These are phyloP conservation scores for Botrytis fabae DNA, from an alignment of 2,329 filamentous ascomycete species.

Conservation along the genomic window DNA sequence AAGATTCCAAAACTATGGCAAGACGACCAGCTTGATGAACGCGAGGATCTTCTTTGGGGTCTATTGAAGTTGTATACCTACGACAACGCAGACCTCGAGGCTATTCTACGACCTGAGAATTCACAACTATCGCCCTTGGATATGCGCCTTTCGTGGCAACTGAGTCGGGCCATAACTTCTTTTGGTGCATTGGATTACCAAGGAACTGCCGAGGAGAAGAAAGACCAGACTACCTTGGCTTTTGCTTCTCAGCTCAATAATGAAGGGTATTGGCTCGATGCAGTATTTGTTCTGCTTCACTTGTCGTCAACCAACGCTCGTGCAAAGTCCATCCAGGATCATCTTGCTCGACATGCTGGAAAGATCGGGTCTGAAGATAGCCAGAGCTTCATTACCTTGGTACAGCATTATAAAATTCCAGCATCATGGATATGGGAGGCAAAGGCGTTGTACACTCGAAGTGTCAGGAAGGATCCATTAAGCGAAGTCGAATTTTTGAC, in stretches of 20 bases:
- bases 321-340: slow-evolving; percentile 67
- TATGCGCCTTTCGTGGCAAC: slow-evolving; percentile 79
- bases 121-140: slow-evolving; percentile 74
- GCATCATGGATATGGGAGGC: slow-evolving; percentile 81
- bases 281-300: slow-evolving; percentile 76
- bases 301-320: slow-evolving; percentile 65
- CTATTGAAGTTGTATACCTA: slow-evolving; percentile 77
- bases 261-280: slow-evolving; percentile 66
- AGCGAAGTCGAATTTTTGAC: slow-evolving; percentile 79
- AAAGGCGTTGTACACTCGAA: slow-evolving; percentile 78
- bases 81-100: slow-evolving; percentile 62
- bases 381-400: slow-evolving; percentile 58
- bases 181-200: slow-evolving; percentile 55
- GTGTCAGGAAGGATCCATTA: slow-evolving; percentile 65
- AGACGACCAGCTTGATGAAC: slow-evolving; percentile 55
- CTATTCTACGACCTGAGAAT: slow-evolving; percentile 73
- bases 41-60: slow-evolving; percentile 83
- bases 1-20: slow-evolving; percentile 60
- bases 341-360: slow-evolving; percentile 70
- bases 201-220: slow-evolving; percentile 55
- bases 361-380: slow-evolving; percentile 61
- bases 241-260: slow-evolving; percentile 66
- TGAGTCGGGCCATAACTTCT: slow-evolving; percentile 65
- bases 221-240: slow-evolving; percentile 64
- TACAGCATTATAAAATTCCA: slow-evolving; percentile 68